phyloP scores from a whole-genome alignment of 352 stramenopile species.

The Phytophthora melonis region DNA sequence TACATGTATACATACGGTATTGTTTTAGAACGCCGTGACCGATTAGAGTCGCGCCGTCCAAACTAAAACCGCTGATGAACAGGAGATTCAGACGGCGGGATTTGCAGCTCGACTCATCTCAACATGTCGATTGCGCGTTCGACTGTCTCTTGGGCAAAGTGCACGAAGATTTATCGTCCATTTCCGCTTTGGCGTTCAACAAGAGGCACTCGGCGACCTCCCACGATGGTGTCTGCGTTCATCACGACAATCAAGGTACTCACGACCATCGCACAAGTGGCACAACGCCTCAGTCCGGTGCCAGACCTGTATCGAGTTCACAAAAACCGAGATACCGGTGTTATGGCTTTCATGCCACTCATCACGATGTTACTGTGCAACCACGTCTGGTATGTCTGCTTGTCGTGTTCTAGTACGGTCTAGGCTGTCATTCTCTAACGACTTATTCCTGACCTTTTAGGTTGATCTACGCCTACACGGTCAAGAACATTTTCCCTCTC shows the following conservation, averaged over 20 bases:
- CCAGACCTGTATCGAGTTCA: conserved; percentile 37
- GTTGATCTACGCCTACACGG: conserved; percentile 38
- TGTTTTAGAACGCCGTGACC: too few relatives aligned
- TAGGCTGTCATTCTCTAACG: neutral
- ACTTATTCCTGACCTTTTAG: conserved; percentile 8
- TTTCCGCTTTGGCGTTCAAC: conserved; percentile 11
- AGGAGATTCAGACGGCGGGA: neutral
- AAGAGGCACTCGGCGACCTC: neutral
- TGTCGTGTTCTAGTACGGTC: neutral
- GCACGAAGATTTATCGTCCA: neutral
- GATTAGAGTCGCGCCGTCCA: too few relatives aligned
- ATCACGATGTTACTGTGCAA: conserved; percentile 36
- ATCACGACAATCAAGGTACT: conserved; percentile 38
- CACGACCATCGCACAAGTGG: conserved; percentile 36
- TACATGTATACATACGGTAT: too few relatives aligned
- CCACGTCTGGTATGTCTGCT: conserved; percentile 40
- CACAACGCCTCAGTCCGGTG: conserved; percentile 29
- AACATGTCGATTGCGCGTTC: conserved; percentile 3
- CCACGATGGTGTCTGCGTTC: conserved; percentile 30
- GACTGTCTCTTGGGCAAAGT: conserved; percentile 13
- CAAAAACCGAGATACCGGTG: conserved; percentile 24
- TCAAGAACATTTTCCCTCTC: conserved; percentile 40
- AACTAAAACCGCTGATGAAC: too few relatives aligned
- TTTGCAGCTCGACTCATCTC: conserved; percentile 8
- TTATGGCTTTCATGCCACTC: conserved; percentile 36